Evolutionary conservation across 148 eudicot species (phyloP).

Genomic region (Euryodendron excelsum): DNA sequence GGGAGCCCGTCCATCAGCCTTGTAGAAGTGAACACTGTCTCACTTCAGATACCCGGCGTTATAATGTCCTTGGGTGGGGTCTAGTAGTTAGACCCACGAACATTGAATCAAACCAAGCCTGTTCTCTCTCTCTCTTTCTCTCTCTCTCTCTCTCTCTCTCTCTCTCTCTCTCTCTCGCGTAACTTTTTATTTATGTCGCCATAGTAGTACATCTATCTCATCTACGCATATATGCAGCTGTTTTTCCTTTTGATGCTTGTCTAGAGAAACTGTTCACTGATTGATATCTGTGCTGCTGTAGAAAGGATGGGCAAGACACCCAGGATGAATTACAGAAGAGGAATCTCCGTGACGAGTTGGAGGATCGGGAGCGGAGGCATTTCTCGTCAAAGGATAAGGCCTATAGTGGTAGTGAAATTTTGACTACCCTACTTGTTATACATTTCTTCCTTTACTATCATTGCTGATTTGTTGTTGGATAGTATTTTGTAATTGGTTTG

Average conservation of each 20-base stretch:
- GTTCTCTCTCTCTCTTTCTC: background rate
- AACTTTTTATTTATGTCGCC: background rate
- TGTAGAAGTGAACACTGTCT: background rate
- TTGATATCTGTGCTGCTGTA: conserved; percentile 23
- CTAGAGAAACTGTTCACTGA: background rate
- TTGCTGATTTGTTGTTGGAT: background rate
- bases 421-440: background rate
- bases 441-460: background rate
- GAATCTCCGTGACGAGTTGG: conserved; percentile 80
- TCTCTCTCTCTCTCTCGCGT: background rate
- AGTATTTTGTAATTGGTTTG: conserved; percentile 5
- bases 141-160: too few species aligned
- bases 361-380: conserved; percentile 84
- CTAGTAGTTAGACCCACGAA: background rate
- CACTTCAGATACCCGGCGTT: background rate
- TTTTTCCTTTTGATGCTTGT: background rate
- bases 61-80: background rate
- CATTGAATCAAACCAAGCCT: background rate
- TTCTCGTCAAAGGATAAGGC: conserved; percentile 77
- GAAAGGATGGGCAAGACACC: conserved; percentile 90
- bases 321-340: conserved; percentile 79
- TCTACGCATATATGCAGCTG: background rate
- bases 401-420: conserved; percentile 33
- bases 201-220: background rate
- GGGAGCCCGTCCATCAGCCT: background rate